phyloP scores from a whole-genome alignment of 2,329 filamentous ascomycete genomes.

The Fusarium bactridioides region DNA sequence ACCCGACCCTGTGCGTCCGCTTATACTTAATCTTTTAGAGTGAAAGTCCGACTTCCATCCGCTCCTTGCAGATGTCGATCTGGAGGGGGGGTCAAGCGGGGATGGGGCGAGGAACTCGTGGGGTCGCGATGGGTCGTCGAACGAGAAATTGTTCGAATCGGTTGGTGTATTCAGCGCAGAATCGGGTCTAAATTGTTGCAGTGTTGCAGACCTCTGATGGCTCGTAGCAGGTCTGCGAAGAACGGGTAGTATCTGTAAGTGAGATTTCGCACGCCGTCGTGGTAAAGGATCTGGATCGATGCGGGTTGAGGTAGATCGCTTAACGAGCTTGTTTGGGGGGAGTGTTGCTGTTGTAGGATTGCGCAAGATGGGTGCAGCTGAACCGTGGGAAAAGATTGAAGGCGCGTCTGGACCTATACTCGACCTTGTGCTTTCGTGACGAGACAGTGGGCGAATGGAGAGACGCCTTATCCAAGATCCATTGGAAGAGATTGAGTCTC shows the following conservation, averaged over 20 bases:
- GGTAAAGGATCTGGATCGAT: slow-evolving; percentile 52
- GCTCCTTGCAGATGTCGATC: slow-evolving; percentile 26
- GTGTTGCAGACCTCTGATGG: slow-evolving; percentile 76
- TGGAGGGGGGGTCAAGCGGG: slow-evolving; percentile 32
- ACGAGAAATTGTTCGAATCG: slow-evolving; percentile 45
- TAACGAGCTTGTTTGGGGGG: slow-evolving; percentile 79
- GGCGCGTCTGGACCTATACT: slow-evolving; percentile 72
- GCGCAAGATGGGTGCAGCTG: slow-evolving; percentile 66
- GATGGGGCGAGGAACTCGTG: slow-evolving; percentile 43
- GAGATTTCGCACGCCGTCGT: slow-evolving; percentile 63
- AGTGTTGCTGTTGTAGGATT: slow-evolving; percentile 53
- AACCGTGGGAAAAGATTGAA: slow-evolving; percentile 73
- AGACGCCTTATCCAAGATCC: slow-evolving; percentile 78
- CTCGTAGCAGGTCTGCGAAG: slow-evolving; percentile 80
- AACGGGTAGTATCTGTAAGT: slow-evolving; percentile 60
- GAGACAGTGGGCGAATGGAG: slow-evolving; percentile 70
- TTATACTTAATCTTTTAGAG: slow-evolving; percentile 45
- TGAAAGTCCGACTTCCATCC: slow-evolving; percentile 68
- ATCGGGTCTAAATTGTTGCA: slow-evolving; percentile 61
- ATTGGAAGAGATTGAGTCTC: slow-evolving; percentile 68
- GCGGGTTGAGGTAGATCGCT: slow-evolving; percentile 69
- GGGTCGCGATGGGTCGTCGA: slow-evolving; percentile 46
- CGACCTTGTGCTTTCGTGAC: slow-evolving; percentile 70
- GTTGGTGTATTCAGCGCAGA: slow-evolving; percentile 37
- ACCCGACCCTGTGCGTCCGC: slow-evolving; percentile 30